Evolutionary conservation across 768 basidiomycete species (phyloP), one percentile per base, ranked within the genome.

Genomic region (Boletus rubroflammeus): DNA sequence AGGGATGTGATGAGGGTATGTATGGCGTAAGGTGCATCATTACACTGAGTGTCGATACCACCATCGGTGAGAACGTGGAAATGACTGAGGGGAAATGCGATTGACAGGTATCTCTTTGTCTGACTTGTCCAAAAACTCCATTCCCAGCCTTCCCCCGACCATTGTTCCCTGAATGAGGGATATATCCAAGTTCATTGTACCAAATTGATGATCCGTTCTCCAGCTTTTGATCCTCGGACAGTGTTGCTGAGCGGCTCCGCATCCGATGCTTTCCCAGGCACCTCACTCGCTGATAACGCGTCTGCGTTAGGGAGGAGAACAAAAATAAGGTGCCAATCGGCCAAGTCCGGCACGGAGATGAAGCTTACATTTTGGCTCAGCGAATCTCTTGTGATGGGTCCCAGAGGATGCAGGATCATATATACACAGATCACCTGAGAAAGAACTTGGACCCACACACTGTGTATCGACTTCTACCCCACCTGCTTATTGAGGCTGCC

Each of bases 171-270:
- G 25, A 43, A 47, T 19, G 35, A n/a, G 29, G 7, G 11, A n/a
- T 50, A 31, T 48, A 11, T 32, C 21, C 25, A 29, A 60, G 32
- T 9, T 40, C 44, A 43, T 44, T 25, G 8, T 44, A 29, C 25
- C 23, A 25, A 31, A 43, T 19, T 17, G 19, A 26, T 15, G 11
- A n/a, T 41, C 35, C 21, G 19, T 32, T 19, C 32, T 60, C 26
- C 29, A 28, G 41, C 21, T 39, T 21, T 47, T 59, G 58, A 55
- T 59, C 51, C 49, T 60, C 41, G 57, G 57, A 53, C 47, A 28
- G 2, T 14, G 5, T 39, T 13, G 23, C 23, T 25, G 23, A 31
- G 19, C 31, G 28, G 13, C 23, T 19, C 31, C 45, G 39, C 9
- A 25, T 31, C 14, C 17, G 28, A 39, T 26, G 6, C n/a, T 32